phyloP scores from a whole-genome alignment of 75 land plant species.

The Picea glauca region DNA sequence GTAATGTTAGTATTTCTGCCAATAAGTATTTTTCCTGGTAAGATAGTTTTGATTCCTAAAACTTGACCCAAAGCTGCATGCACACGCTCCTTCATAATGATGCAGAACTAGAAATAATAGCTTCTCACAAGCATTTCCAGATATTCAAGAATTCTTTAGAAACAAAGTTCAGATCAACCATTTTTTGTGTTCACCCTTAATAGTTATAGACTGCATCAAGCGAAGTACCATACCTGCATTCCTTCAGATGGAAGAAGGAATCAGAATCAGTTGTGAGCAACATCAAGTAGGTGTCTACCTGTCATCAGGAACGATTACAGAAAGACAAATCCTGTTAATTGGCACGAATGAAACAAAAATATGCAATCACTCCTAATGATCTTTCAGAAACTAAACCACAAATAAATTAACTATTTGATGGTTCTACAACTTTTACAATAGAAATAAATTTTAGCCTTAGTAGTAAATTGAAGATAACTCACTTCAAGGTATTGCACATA shows the following conservation, averaged over 20 bases:
- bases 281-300: slow-evolving; percentile 83
- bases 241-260: slow-evolving; percentile 91
- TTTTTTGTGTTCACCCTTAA: neutral
- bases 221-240: slow-evolving; percentile 65
- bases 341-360: neutral
- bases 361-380: neutral
- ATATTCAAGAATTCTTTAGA: neutral
- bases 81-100: neutral
- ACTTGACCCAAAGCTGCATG: neutral
- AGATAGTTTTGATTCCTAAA: neutral
- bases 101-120: neutral
- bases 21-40: neutral
- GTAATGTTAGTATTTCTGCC: neutral
- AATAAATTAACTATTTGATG: neutral
- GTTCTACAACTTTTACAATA: neutral
- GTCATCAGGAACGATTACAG: slow-evolving; percentile 14
- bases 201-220: neutral
- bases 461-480: slow-evolving; percentile 26
- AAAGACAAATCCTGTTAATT: neutral
- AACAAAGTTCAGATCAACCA: neutral
- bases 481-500: slow-evolving; percentile 96
- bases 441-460: neutral
- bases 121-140: neutral
- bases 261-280: slow-evolving; percentile 87
- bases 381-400: neutral